A percentile compares a stretch with the other conserved stretches of the same genome.
phyloP scores from a whole-genome alignment of 768 basidiomycete species.

The Tricholomella constricta region DNA sequence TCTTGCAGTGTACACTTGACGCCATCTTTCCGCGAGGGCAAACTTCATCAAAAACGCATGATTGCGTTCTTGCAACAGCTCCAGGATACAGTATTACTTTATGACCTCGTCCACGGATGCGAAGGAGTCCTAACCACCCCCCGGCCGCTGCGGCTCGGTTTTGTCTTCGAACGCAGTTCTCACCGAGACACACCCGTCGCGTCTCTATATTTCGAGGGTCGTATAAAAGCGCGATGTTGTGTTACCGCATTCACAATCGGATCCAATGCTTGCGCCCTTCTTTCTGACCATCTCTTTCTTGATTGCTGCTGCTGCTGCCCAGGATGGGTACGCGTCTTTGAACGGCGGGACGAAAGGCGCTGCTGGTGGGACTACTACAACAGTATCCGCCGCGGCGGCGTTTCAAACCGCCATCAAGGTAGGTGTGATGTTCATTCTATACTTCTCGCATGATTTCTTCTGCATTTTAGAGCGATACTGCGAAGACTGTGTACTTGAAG shows the following conservation, averaged over 20 bases:
- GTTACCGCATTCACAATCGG: too few relatives aligned
- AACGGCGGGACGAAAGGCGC: constrained; percentile 25
- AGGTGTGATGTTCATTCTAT: background rate
- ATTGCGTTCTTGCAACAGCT: too few relatives aligned
- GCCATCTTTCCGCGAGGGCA: too few relatives aligned
- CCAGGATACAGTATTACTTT: too few relatives aligned
- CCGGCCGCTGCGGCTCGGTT: constrained; percentile 7
- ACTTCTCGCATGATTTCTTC: background rate
- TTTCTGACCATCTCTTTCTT: background rate
- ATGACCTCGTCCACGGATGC: too few relatives aligned
- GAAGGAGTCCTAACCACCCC: background rate
- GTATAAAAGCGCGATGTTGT: constrained; percentile 1
- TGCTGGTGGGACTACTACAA: constrained; percentile 23
- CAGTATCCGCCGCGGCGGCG: constrained; percentile 22
- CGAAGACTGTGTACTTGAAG: constrained; percentile 22
- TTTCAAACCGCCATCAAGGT: constrained; percentile 25
- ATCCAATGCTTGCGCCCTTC: background rate
- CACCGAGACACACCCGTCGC: constrained; percentile 10
- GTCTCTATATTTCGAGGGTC: background rate
- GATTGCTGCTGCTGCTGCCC: constrained; percentile 6
- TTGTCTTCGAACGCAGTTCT: background rate
- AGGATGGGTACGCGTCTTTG: constrained; percentile 22
- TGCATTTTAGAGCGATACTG: constrained; percentile 20
- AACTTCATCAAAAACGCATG: too few relatives aligned
- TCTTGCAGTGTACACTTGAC: too few relatives aligned